These are phyloP conservation scores for Ichthyophthirius multifiliis DNA, from an alignment of 169 alveolate genomes.

Conservation along the genomic window DNA sequence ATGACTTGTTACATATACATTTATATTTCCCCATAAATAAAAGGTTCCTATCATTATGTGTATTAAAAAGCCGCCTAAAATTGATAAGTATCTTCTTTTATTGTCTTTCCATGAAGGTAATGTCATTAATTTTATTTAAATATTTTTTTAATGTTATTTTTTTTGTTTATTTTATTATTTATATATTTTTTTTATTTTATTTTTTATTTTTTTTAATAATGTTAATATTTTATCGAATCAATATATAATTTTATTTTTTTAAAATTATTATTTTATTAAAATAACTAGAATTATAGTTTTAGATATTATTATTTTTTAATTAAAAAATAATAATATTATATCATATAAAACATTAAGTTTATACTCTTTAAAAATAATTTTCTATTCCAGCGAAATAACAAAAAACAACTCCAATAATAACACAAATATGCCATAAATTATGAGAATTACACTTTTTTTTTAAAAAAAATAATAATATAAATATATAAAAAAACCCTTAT, in stretches of 20 bases:
- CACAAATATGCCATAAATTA: neutral
- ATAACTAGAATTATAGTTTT: too few species aligned
- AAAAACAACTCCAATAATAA: neutral
- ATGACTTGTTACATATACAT: neutral
- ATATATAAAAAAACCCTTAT: neutral
- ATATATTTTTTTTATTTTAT: too few species aligned
- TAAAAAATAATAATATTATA: too few species aligned
- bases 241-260: too few species aligned
- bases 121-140: too few species aligned
- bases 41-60: conserved; percentile 2
- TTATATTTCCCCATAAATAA: neutral
- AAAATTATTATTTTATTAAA: too few species aligned
- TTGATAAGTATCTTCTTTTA: neutral
- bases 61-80: neutral
- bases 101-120: neutral
- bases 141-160: too few species aligned
- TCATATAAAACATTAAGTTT: neutral
- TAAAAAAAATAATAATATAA: neutral
- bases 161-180: too few species aligned
- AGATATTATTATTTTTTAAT: too few species aligned
- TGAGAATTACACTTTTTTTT: neutral
- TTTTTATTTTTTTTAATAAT: too few species aligned
- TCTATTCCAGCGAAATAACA: neutral
- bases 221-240: too few species aligned
- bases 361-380: neutral